Conservation (phyloP, 1,139 yeast genomes). For the Saccharomycopsis hybrid region DNA sequence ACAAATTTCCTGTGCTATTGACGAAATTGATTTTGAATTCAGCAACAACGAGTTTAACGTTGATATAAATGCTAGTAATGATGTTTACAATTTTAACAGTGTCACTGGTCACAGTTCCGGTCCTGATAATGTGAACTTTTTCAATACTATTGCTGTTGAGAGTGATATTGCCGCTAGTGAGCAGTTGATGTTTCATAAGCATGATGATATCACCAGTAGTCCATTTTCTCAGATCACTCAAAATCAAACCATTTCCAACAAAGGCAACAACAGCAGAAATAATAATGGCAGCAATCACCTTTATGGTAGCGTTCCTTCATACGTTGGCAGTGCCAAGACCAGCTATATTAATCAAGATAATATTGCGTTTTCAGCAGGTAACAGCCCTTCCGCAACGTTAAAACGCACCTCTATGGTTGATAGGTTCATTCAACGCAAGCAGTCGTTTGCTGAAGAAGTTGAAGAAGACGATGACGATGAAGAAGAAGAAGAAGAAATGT, state of each 20-base stretch:
- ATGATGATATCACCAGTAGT: not conserved
- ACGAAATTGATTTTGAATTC: slow-evolving; percentile 4
- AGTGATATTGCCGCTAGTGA: not conserved
- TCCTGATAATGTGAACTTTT: too few species aligned
- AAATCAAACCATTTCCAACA: not conserved
- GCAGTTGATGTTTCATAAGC: not conserved
- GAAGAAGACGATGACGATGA: not conserved
- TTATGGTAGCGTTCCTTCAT: not conserved
- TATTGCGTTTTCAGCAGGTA: not conserved
- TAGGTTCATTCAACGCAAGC: not conserved
- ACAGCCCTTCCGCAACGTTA: not conserved
- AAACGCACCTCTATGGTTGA: not conserved
- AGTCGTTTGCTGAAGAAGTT: not conserved
- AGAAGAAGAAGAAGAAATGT: not conserved
- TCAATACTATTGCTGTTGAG: not conserved
- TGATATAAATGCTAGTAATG: not conserved
- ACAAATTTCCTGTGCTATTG: slow-evolving; percentile 6
- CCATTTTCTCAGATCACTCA: not conserved
- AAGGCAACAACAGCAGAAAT: not conserved
- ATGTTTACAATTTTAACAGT: not conserved
- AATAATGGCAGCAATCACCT: not conserved
- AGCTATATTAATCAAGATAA: too few species aligned
- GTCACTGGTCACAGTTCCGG: too few species aligned
- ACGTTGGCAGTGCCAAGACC: too few species aligned
- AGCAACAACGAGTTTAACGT: not conserved